Base-by-base conservation (phyloP, 768 basidiomycete species). In the Phallus indusiatus region DNA sequence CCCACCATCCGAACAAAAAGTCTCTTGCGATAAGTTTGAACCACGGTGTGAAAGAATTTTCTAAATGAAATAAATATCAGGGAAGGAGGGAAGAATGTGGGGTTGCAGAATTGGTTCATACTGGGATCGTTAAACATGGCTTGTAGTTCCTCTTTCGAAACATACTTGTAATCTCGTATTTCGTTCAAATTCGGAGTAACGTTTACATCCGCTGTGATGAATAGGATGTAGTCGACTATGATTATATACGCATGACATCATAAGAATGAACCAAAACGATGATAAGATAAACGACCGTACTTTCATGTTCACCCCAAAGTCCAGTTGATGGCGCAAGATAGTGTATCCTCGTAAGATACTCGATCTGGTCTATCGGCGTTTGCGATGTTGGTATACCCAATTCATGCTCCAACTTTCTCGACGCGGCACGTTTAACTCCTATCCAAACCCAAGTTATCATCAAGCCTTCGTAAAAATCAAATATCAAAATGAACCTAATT, bases 1-100 rank as follows among this genome's bases (percentile, higher is more conserved):
- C 93, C 96, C 96, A 99, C 96, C 96, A 99, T 21, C 90, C 91
- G 69, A 94, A 98, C 47, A 99, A 78, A 72, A 95, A 95, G 70
- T 97, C 93, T 3, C 94, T 83, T 1, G 93, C 94, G 67, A 99
- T 98, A 28, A 98, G 84, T 71, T 94, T 91, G 83, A 99, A 99
- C 96, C 96, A 99, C 0, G 96, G 96, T 7, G 96, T 99, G 72
- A 99, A 99, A 1, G 81, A 82, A 70, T 90, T 59, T 73, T 53
- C 92, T 96, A 66, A n/a, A 5, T n/a, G 14, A 42, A 12, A 2
- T 8, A 60, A 18, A 20, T 37, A 53, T 14, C 36, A 12, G 54
- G 55, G 34, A 18, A 60, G 56, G 21, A 24, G 33, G 47, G 35
- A 17, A 49, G 56, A 20, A 57, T n/a, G 33, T 36, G 18, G 14